Evolutionary conservation across 2,329 filamentous ascomycete genomes (phyloP), one percentile per base, ranked within the genome.

Genomic region (Stemphylium beticola): DNA sequence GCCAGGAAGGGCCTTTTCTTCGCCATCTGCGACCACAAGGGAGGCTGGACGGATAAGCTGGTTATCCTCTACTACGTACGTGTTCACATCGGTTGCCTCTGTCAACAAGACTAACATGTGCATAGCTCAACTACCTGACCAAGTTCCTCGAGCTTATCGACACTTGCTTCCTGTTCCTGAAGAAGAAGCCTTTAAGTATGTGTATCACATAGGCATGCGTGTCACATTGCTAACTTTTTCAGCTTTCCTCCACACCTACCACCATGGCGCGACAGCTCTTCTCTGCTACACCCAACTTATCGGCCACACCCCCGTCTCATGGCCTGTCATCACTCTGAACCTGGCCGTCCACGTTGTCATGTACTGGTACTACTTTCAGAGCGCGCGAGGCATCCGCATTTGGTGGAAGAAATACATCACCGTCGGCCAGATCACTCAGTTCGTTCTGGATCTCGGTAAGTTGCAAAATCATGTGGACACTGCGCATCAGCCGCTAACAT

Each of bases 281-380:
- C 90, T 98, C 69, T 97, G 93, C 89, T 98, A 96, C 84, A 96
- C 92, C 52, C 93, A 98, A 82, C 87, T 98, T 64, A 89, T 96
- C 72, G 93, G 93, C 66, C 86, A 91, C 73, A 98, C 93, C 40
- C 85, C 93, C 38, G 93, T 98, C 53, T 96, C 93, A 57, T 98
- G 93, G 93, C 91, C 96, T 51, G 88, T 89, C 60, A 98, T 98
- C 76, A 89, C 87, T 49, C 86, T 98, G 69, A 98, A 98, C 85
- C 81, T 98, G 73, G 87, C 86, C 61, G 93, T 98, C 50, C 93
- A 98, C 81, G 93, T 98, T 55, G 90, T 97, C 75, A 98, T 98
- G 93, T 98, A 98, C 88, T 97, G 93, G 93, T 98, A 98, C 87
- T 98, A 98, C 86, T 98, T 98, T 88, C 93, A 98, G 85, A 93